A percentile compares a stretch with the other conserved stretches of the same genome.
Conservation (phyloP, 495 filamentous ascomycete species). For the Umbilicaria muhlenbergii region DNA sequence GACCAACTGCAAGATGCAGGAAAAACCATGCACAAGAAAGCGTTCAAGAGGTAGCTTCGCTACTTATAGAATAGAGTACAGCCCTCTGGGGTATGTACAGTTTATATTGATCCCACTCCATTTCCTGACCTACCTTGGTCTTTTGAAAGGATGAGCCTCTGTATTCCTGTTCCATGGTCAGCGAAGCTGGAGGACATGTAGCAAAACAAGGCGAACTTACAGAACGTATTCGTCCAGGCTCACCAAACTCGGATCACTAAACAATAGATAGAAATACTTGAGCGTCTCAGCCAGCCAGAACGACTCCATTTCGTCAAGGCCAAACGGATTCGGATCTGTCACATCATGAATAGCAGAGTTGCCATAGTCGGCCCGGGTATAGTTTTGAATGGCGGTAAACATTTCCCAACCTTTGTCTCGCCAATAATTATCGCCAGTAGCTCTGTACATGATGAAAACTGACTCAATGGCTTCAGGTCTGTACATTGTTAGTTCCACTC, state of each 20-base stretch:
- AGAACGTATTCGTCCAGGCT: slow-evolving; percentile 77
- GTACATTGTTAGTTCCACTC: background rate
- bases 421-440: slow-evolving; percentile 69
- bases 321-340: slow-evolving; percentile 28
- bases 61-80: too few relatives aligned
- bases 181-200: slow-evolving; percentile 4
- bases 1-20: too few relatives aligned
- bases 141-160: slow-evolving; percentile 39
- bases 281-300: slow-evolving; percentile 66
- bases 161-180: slow-evolving; percentile 26
- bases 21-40: too few relatives aligned
- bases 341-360: slow-evolving; percentile 68
- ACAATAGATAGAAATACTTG: slow-evolving; percentile 70
- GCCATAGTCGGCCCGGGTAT: slow-evolving; percentile 50
- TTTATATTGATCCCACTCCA: too few relatives aligned
- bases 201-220: slow-evolving; percentile 22
- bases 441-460: slow-evolving; percentile 89
- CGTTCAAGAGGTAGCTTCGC: too few relatives aligned
- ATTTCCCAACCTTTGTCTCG: slow-evolving; percentile 82
- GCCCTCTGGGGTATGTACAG: too few relatives aligned
- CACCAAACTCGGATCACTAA: slow-evolving; percentile 53
- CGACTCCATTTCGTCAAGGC: slow-evolving; percentile 32
- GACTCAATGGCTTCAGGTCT: slow-evolving; percentile 91
- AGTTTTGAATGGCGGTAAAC: slow-evolving; percentile 57
- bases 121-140: slow-evolving; percentile 15